A percentile compares a stretch with the other conserved stretches of the same genome.
phyloP scores from a whole-genome alignment of 805 yeast genomes.

The Starmerella floris region DNA sequence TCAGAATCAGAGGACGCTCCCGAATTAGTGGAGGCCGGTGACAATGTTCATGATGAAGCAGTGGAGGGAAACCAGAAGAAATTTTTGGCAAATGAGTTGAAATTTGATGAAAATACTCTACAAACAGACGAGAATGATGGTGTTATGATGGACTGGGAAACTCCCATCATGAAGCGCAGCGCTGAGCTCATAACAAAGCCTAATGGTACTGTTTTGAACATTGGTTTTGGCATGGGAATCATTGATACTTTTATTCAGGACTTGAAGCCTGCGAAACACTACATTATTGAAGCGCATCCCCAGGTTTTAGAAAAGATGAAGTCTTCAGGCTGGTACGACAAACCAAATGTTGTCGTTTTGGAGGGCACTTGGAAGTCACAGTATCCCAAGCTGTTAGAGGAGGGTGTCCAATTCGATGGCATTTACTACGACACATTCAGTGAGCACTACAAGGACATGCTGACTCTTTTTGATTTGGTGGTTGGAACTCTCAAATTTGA shows the following conservation, averaged over 20 bases:
- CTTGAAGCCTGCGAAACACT: slow-evolving; percentile 51
- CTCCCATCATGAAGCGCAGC: slow-evolving; percentile 65
- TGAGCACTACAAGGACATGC: slow-evolving; percentile 81
- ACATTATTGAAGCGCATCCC: slow-evolving; percentile 90
- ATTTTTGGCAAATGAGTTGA: slow-evolving; percentile 52
- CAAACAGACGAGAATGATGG: slow-evolving; percentile 73
- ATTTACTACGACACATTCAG: slow-evolving; percentile 89
- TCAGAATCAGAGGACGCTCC: slow-evolving; percentile 14
- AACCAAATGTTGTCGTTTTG: slow-evolving; percentile 54
- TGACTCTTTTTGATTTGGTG: slow-evolving; percentile 64
- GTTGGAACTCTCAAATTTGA: slow-evolving; percentile 72
- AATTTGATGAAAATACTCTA: slow-evolving; percentile 46
- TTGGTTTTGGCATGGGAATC: slow-evolving; percentile 96
- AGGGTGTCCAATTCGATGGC: slow-evolving; percentile 71
- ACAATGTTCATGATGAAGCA: slow-evolving; percentile 11
- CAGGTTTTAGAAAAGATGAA: slow-evolving; percentile 61
- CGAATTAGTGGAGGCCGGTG: slow-evolving; percentile 11
- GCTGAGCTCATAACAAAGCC: slow-evolving; percentile 56
- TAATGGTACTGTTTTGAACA: slow-evolving; percentile 46
- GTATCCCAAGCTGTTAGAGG: slow-evolving; percentile 47
- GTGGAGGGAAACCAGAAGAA: slow-evolving; percentile 38
- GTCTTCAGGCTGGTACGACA: slow-evolving; percentile 71
- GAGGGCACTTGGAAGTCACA: slow-evolving; percentile 92
- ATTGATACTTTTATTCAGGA: slow-evolving; percentile 67
- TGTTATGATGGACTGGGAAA: slow-evolving; percentile 97